These are phyloP conservation scores for Scolecobasidium constrictum DNA, from an alignment of 2,329 filamentous ascomycete genomes.

Conservation along the genomic window DNA sequence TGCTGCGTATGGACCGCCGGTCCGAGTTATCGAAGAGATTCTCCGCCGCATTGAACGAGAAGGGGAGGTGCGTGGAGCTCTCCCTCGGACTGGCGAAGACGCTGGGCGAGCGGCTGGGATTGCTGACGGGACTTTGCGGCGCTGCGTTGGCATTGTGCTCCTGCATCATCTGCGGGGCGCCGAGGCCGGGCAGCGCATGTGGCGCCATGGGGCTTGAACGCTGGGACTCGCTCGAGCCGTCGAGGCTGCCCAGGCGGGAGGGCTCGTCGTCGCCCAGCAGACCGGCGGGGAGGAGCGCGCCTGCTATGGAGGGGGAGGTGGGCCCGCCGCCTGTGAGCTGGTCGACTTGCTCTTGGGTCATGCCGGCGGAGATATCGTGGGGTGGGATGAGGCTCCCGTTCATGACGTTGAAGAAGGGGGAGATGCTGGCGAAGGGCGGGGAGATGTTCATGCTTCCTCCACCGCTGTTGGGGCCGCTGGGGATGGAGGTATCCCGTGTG, in stretches of 20 bases:
- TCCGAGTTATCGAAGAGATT: conserved; percentile 28
- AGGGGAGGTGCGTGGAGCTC: conserved; percentile 31
- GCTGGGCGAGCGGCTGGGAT: conserved; percentile 31
- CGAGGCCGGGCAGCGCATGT: conserved; percentile 21
- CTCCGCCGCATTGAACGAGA: background rate
- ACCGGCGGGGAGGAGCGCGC: conserved; percentile 60
- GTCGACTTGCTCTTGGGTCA: conserved; percentile 53
- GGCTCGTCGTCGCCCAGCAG: conserved; percentile 52
- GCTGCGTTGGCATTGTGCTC: conserved; percentile 16
- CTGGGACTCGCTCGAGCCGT: background rate
- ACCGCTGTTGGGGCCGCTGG: background rate
- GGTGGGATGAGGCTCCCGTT: conserved; percentile 34
- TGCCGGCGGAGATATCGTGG: conserved; percentile 41
- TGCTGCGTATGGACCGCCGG: conserved; percentile 33
- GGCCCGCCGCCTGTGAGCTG: conserved; percentile 54
- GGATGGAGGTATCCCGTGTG: too few relatives aligned
- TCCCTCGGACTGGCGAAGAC: conserved; percentile 37
- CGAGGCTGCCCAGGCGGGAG: background rate
- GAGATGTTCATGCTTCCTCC: conserved; percentile 32
- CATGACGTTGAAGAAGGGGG: conserved; percentile 44
- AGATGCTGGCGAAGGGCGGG: conserved; percentile 37
- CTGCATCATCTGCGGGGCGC: conserved; percentile 18
- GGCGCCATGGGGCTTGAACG: conserved; percentile 31
- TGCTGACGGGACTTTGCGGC: conserved; percentile 32
- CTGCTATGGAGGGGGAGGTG: conserved; percentile 61